Evolutionary conservation across 305 asterid species (phyloP).

Genomic region (Striga hermonthica): DNA sequence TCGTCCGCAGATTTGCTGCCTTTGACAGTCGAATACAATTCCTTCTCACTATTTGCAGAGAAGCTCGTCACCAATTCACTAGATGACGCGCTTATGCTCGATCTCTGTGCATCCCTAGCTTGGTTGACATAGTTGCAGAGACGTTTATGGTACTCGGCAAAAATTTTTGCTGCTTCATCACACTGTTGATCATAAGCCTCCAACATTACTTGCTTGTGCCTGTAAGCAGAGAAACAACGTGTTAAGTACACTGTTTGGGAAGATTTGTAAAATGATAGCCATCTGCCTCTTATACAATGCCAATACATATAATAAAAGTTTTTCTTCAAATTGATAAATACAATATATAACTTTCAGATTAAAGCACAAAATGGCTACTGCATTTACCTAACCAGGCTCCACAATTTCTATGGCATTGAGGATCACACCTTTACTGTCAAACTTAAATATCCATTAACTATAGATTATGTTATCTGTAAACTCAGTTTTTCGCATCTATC

Average conservation of each 20-base stretch:
- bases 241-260: slow-evolving; percentile 20
- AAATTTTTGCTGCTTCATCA: slow-evolving; percentile 89
- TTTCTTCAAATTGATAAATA: background rate
- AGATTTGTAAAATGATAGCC: background rate
- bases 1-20: slow-evolving; percentile 72
- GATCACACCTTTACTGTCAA: slow-evolving; percentile 25
- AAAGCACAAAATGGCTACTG: slow-evolving; percentile 14
- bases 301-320: slow-evolving; percentile 17
- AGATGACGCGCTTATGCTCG: slow-evolving; percentile 46
- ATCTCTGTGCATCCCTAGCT: slow-evolving; percentile 74
- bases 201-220: slow-evolving; percentile 93
- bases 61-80: slow-evolving; percentile 70
- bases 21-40: slow-evolving; percentile 41
- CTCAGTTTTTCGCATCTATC: slow-evolving; percentile 14
- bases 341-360: slow-evolving; percentile 18
- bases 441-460: slow-evolving; percentile 2
- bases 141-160: slow-evolving; percentile 92
- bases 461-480: background rate
- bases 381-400: slow-evolving; percentile 18
- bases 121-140: slow-evolving; percentile 66
- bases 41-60: slow-evolving; percentile 47
- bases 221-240: slow-evolving; percentile 34
- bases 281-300: slow-evolving; percentile 25
- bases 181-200: slow-evolving; percentile 93
- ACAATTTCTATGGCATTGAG: slow-evolving; percentile 2